Evolutionary conservation across 495 filamentous ascomycete genomes (phyloP), one percentile per base, ranked within the genome.

Genomic region (Penicillium ochrochloron): DNA sequence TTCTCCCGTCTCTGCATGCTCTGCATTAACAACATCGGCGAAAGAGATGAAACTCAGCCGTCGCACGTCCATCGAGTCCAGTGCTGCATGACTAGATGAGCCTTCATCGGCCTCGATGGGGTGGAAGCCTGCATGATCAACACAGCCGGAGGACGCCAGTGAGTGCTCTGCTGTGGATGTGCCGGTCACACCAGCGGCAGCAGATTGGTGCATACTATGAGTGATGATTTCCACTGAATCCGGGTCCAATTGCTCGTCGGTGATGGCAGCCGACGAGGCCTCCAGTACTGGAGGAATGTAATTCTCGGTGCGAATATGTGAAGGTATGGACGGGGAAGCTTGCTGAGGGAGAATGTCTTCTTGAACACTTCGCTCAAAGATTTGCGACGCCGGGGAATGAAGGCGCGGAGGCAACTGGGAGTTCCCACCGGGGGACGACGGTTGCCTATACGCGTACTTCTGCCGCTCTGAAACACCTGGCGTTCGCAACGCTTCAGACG

Each of bases 351-450:
- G 65, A 33, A 84, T 78, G 68, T 84, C 86, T 69, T 97, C 93
- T 73, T 97, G 94, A 15, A 97, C 94, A 75, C 91, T 89, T 67
- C 93, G 90, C 81, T 97, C 93, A 76, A 97, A 97, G 70, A 97
- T 97, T 69, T 94, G 92, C 27, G 92, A 87, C 6, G 87, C 87
- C 12, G 89, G 88, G 15, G 88, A 90, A 52, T 84, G 80, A 50
- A 89, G 73, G 42, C 85, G 81, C 5, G 88, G 86, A 5, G 88
- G 88, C 17, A 85, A 78, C 27, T 84, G 73, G 51, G 81, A 82
- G 12, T 59, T 65, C 41, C 82, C 79, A 59, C 81, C 76, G n/a
- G 84, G 76, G 11, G 82, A 83, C 11, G 83, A 82, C 11, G 76
- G 72, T 27, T 82, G 59, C 33, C 34, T 67, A 71, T 54, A 75